Evolutionary conservation across 305 asterid species (phyloP).

Genomic region (Solanum hybrid): DNA sequence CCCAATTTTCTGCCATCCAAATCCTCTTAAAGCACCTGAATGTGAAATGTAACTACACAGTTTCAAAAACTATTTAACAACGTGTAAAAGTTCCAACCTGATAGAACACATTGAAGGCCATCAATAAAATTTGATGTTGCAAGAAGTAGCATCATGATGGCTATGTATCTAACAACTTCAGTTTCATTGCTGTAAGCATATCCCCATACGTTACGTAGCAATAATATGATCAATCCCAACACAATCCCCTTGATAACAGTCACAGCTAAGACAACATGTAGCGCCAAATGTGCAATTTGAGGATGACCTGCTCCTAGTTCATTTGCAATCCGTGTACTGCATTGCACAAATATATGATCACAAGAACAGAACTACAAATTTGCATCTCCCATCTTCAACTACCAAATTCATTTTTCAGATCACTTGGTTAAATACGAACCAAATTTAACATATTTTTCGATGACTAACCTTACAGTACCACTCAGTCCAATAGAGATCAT

Average conservation of each 20-base stretch:
- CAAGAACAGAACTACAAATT: not conserved
- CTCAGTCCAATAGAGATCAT: constrained; percentile 77
- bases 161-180: constrained; percentile 52
- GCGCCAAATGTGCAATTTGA: too few species aligned
- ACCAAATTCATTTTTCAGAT: not conserved
- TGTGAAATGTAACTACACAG: too few species aligned
- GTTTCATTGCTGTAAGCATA: constrained; percentile 56
- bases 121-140: constrained; percentile 61
- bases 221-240: constrained; percentile 32
- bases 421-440: not conserved
- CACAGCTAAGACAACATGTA: constrained; percentile 18
- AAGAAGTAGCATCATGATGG: constrained; percentile 59
- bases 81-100: too few species aligned
- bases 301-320: too few species aligned
- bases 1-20: too few species aligned
- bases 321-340: too few species aligned
- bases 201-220: constrained; percentile 50
- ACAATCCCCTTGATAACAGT: constrained; percentile 43
- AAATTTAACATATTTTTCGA: not conserved
- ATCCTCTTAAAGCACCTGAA: too few species aligned
- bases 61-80: too few species aligned
- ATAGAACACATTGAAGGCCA: constrained; percentile 53
- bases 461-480: constrained; percentile 56
- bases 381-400: not conserved
- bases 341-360: not conserved